These are phyloP conservation scores for Botrytis pseudocinerea DNA, from an alignment of 2,329 filamentous ascomycete species.

Conservation along the genomic window DNA sequence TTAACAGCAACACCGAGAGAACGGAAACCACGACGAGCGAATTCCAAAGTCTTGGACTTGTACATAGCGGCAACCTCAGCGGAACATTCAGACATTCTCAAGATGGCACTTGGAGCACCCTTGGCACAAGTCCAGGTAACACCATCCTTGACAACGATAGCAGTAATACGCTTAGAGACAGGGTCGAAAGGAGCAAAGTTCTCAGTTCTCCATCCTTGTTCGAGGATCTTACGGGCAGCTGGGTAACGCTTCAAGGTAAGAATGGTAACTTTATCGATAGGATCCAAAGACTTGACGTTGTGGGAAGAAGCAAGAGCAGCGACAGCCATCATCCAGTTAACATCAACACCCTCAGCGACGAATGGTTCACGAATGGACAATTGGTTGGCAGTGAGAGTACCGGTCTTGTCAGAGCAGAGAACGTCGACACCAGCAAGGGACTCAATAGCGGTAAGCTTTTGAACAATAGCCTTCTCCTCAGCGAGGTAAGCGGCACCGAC, in stretches of 20 bases:
- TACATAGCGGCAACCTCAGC: slow-evolving; percentile 65
- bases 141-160: slow-evolving; percentile 66
- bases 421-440: slow-evolving; percentile 75
- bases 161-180: slow-evolving; percentile 77
- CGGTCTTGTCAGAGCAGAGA: slow-evolving; percentile 80
- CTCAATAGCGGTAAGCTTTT: slow-evolving; percentile 78
- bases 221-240: slow-evolving; percentile 73
- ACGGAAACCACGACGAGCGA: slow-evolving; percentile 77
- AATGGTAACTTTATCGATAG: slow-evolving; percentile 78
- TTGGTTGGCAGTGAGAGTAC: slow-evolving; percentile 74
- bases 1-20: slow-evolving; percentile 77
- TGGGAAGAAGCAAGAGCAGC: slow-evolving; percentile 75
- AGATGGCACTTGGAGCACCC: slow-evolving; percentile 74
- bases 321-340: slow-evolving; percentile 84
- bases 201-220: slow-evolving; percentile 73
- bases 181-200: slow-evolving; percentile 79
- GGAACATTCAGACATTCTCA: slow-evolving; percentile 67
- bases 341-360: slow-evolving; percentile 73
- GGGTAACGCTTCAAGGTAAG: slow-evolving; percentile 75
- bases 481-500: slow-evolving; percentile 77
- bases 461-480: slow-evolving; percentile 76
- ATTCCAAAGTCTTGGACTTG: slow-evolving; percentile 72
- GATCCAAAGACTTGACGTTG: slow-evolving; percentile 76
- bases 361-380: slow-evolving; percentile 75
- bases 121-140: slow-evolving; percentile 74